These are phyloP conservation scores for Oenanthe sinensis DNA, from an alignment of 129 eudicot species.

Conservation along the genomic window DNA sequence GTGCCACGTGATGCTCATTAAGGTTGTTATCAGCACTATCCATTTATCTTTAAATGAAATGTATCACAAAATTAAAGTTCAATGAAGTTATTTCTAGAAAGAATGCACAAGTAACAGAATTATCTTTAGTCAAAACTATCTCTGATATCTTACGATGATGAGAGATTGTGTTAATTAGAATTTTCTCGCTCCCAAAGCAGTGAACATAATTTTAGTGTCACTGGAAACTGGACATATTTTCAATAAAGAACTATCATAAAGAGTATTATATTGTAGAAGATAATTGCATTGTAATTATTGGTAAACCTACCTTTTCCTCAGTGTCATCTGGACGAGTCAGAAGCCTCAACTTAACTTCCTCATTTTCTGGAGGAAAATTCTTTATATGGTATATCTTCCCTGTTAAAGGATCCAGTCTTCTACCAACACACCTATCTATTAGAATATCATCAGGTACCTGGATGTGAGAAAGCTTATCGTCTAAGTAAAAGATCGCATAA, in stretches of 20 bases:
- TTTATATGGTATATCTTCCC: slow-evolving; percentile 86
- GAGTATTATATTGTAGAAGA: neutral
- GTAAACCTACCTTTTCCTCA: slow-evolving; percentile 67
- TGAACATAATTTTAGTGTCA: neutral
- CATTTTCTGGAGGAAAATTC: slow-evolving; percentile 75
- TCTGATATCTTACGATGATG: neutral
- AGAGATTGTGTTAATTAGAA: neutral
- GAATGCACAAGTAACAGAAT: neutral
- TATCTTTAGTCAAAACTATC: neutral
- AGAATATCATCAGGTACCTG: slow-evolving; percentile 97
- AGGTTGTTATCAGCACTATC: neutral
- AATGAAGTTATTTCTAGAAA: neutral
- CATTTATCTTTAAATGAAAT: neutral
- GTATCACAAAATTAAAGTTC: neutral
- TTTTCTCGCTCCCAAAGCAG: neutral
- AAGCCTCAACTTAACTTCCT: slow-evolving; percentile 76
- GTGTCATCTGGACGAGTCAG: slow-evolving; percentile 92
- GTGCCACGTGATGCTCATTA: neutral
- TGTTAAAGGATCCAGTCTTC: slow-evolving; percentile 90
- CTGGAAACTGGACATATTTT: neutral
- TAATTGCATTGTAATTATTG: neutral
- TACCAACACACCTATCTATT: slow-evolving; percentile 96
- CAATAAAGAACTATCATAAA: neutral
- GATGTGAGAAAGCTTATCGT: slow-evolving; percentile 16
- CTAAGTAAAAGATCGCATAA: slow-evolving; percentile 10